These are phyloP conservation scores for Tricholoma hemisulphureum DNA, from an alignment of 768 basidiomycete species.

Conservation along the genomic window DNA sequence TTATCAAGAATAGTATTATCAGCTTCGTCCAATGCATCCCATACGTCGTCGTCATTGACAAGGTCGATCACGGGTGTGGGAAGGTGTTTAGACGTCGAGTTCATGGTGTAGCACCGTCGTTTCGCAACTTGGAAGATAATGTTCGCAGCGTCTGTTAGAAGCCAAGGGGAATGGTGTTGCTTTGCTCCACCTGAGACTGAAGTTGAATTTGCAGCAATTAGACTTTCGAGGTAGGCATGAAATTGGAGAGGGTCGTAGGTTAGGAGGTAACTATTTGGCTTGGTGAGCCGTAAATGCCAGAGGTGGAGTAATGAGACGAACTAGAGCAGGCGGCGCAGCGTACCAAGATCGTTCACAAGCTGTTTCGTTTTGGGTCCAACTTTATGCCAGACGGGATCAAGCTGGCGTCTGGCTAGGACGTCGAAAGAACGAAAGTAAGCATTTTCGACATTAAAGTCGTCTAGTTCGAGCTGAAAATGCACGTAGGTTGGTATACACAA, in stretches of 20 bases:
- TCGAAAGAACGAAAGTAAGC: constrained; percentile 96
- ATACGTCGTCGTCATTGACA: constrained; percentile 68
- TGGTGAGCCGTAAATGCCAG: background rate
- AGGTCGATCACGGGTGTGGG: constrained; percentile 37
- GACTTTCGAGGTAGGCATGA: constrained; percentile 86
- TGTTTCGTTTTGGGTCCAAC: constrained; percentile 91
- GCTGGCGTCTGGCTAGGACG: constrained; percentile 77
- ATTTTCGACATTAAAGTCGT: constrained; percentile 89
- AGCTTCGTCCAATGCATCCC: constrained; percentile 68
- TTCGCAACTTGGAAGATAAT: constrained; percentile 80
- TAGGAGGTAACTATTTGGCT: constrained; percentile 64
- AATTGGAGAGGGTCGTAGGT: constrained; percentile 91
- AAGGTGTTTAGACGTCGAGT: constrained; percentile 19
- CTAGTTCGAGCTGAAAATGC: constrained; percentile 74
- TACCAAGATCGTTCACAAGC: constrained; percentile 84
- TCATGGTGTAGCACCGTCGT: constrained; percentile 72
- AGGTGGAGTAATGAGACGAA: constrained; percentile 35
- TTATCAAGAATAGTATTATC: constrained; percentile 30
- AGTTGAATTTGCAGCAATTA: constrained; percentile 58
- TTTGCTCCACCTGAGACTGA: constrained; percentile 50
- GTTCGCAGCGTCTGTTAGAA: constrained; percentile 90
- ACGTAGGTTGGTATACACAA: background rate
- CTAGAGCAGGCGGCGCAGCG: constrained; percentile 79
- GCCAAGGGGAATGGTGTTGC: constrained; percentile 81
- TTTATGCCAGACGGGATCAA: constrained; percentile 96